Evolutionary conservation across 148 eudicot genomes (phyloP).

Genomic region (Rhododendron henanense): DNA sequence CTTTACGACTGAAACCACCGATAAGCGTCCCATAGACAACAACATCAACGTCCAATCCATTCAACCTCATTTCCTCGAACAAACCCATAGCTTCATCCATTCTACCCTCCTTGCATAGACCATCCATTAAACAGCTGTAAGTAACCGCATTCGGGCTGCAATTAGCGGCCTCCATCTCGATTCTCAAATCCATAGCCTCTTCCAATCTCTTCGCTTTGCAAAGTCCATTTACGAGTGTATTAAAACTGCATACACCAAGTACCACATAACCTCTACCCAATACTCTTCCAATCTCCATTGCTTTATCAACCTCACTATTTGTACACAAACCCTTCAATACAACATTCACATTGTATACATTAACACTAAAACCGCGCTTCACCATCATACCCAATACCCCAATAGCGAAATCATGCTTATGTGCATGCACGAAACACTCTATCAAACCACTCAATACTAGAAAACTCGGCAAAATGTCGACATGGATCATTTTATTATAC

Average conservation of each 20-base stretch:
- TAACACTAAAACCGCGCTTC: slow-evolving; percentile 50
- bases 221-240: slow-evolving; percentile 50
- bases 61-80: slow-evolving; percentile 43
- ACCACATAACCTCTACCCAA: slow-evolving; percentile 21
- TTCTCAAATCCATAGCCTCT: slow-evolving; percentile 47
- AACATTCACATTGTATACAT: slow-evolving; percentile 47
- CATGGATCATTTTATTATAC: slow-evolving; percentile 41
- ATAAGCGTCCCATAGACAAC: slow-evolving; percentile 45
- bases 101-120: slow-evolving; percentile 44
- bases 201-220: slow-evolving; percentile 43
- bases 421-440: slow-evolving; percentile 47
- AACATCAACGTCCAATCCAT: slow-evolving; percentile 36
- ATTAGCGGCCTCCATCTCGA: slow-evolving; percentile 37
- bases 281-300: slow-evolving; percentile 32
- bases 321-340: slow-evolving; percentile 61
- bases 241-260: slow-evolving; percentile 51
- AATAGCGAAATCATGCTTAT: slow-evolving; percentile 38
- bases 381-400: slow-evolving; percentile 51
- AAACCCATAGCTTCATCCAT: slow-evolving; percentile 42
- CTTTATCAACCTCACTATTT: slow-evolving; percentile 40
- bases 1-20: slow-evolving; percentile 46
- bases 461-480: slow-evolving; percentile 39
- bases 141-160: slow-evolving; percentile 29
- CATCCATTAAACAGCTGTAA: slow-evolving; percentile 36
- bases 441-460: slow-evolving; percentile 44